Percentiles rank a stretch among this genome's conserved stretches.
Evolutionary conservation across 2,329 filamentous ascomycete genomes (phyloP).

Genomic region (Amesomyces nigricolor): DNA sequence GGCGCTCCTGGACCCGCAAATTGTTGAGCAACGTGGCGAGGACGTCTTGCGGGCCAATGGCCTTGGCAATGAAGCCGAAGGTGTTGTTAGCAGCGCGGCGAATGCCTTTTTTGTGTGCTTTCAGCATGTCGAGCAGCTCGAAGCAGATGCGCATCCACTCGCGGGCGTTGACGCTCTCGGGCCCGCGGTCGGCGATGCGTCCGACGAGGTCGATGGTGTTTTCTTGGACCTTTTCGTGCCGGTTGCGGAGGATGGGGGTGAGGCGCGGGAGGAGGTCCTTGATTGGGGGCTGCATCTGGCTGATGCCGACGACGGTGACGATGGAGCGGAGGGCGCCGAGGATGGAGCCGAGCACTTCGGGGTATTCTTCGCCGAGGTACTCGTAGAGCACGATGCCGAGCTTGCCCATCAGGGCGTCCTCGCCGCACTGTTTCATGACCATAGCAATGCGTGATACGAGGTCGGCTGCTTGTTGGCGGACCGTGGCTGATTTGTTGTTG

Average conservation of each 20-base stretch:
- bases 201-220: conserved; percentile 98
- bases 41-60: conserved; percentile 96
- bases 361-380: conserved; percentile 97
- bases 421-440: conserved; percentile 98
- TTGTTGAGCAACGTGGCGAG: conserved; percentile 95
- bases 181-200: conserved; percentile 93
- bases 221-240: conserved; percentile 98
- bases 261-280: conserved; percentile 90
- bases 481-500: conserved; percentile 96
- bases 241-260: conserved; percentile 95
- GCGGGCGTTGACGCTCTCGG: conserved; percentile 90
- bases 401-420: conserved; percentile 93
- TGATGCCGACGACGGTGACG: conserved; percentile 95
- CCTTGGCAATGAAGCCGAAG: conserved; percentile 98
- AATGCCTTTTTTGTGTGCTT: conserved; percentile 99
- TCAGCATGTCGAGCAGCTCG: conserved; percentile 97
- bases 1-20: conserved; percentile 90
- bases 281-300: conserved; percentile 97
- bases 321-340: conserved; percentile 91
- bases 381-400: conserved; percentile 93
- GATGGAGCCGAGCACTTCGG: conserved; percentile 94
- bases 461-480: conserved; percentile 94
- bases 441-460: conserved; percentile 95
- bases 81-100: conserved; percentile 98
- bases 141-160: conserved; percentile 99